These are phyloP conservation scores for Brassica hybrid DNA, from an alignment of 441 rosid genomes.

Conservation along the genomic window DNA sequence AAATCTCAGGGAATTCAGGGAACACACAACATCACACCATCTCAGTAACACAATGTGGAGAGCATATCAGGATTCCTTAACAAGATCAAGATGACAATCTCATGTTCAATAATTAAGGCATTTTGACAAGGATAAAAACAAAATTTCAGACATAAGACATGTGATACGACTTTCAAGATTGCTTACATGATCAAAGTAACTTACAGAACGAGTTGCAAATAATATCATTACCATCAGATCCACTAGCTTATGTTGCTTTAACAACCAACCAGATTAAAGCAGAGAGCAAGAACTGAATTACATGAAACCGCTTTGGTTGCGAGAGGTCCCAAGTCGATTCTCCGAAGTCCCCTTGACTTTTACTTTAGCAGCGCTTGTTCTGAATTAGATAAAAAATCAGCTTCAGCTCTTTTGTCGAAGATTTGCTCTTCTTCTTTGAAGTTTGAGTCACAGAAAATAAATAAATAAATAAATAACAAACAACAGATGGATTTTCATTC, in stretches of 20 bases:
- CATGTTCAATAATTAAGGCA: neutral
- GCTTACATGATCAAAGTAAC: conserved; percentile 20
- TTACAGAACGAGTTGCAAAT: conserved; percentile 6
- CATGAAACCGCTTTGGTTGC: conserved; percentile 72
- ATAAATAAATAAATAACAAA: neutral
- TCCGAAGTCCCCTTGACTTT: conserved; percentile 51
- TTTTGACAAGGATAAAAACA: neutral
- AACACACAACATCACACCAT: neutral
- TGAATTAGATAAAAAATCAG: neutral
- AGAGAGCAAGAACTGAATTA: conserved; percentile 50
- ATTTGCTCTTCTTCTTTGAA: neutral
- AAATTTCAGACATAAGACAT: neutral
- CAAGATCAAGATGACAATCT: conserved; percentile 14
- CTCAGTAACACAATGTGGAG: neutral
- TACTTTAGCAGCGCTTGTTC: neutral
- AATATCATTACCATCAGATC: conserved; percentile 10
- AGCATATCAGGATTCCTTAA: neutral
- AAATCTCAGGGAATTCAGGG: neutral
- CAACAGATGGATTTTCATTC: neutral
- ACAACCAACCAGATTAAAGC: neutral
- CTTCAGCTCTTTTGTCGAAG: neutral
- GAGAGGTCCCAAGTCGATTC: conserved; percentile 93
- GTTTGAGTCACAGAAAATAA: neutral
- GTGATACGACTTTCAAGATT: conserved; percentile 14
- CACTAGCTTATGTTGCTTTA: conserved; percentile 6